Base-by-base conservation (phyloP, 73 alveolate genomes). In the Paramecium bursaria region DNA sequence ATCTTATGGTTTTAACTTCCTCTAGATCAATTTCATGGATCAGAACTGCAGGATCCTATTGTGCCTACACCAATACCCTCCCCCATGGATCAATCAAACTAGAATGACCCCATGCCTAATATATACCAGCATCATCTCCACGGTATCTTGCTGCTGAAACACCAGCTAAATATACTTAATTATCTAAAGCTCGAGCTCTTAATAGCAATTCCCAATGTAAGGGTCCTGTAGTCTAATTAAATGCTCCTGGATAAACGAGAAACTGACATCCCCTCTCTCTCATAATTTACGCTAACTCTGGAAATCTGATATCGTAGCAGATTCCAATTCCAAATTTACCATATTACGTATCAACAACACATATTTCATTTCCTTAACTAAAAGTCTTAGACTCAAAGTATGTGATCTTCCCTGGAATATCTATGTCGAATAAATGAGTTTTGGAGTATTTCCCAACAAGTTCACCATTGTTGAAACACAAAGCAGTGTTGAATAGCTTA, bases 311-410 rank as follows among this genome's bases (percentile, higher is more conserved):
- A 85, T 96, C 99, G 77, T 94, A 96, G 61, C 99, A 96, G 2
- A 96, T 94, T 26, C 99, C 98, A n/a, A 96, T 52, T 2, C 99
- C 99, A 75, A 96, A 92, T 75, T 93, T 94, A 74, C 98, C 92
- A 85, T 85, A 94, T 33, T 75, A 93, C 19, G 99, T 94, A 11
- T 96, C 92, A 46, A 96, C 87, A 48, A 93, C 86, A 46, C 95
- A 73, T 39, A 88, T 51, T 46, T 90, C 61, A 25, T 85, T 54
- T 7, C 99, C 98, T 2, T 97, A 94, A 42, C 91, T 76, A 33
- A 96, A 90, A 22, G 93, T 92, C 11, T 94, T 95, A 73, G 97
- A 91, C 86, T 96, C 99, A 27, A 85, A 79, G 51, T 91, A 92
- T 1, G 92, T 75, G 33, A 91, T 90, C 53, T 93, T 93, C 11